A percentile compares a stretch with the other conserved stretches of the same genome.
phyloP scores from a whole-genome alignment of 129 eudicot species.

The Escallonia rubra region DNA sequence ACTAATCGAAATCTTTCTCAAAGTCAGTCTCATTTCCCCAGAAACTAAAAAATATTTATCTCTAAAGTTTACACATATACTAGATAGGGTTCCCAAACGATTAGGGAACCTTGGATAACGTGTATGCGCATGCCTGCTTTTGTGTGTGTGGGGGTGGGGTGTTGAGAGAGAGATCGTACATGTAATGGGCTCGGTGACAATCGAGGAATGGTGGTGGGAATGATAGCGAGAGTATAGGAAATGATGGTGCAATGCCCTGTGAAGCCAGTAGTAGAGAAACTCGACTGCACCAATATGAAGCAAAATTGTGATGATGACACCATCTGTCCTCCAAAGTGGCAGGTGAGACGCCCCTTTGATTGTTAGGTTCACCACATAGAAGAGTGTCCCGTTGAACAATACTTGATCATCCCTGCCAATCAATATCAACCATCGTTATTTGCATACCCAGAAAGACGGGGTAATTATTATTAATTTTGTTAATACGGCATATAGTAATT shows the following conservation, averaged over 20 bases:
- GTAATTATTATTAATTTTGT: too few species aligned
- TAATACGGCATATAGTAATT: too few species aligned
- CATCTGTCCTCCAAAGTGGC: constrained; percentile 62
- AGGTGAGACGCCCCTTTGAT: constrained; percentile 15
- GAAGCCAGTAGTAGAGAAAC: constrained; percentile 69
- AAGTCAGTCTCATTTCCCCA: too few species aligned
- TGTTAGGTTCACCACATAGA: constrained; percentile 24
- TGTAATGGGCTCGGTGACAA: constrained; percentile 75
- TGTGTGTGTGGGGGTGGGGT: too few species aligned
- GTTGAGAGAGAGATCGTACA: constrained; percentile 22
- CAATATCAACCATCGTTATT: too few species aligned
- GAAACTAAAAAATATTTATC: too few species aligned
- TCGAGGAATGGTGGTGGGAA: constrained; percentile 77
- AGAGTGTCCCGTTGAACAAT: constrained; percentile 40
- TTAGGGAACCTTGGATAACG: too few species aligned
- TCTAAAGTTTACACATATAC: too few species aligned
- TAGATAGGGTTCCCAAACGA: too few species aligned
- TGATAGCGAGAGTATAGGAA: constrained; percentile 71
- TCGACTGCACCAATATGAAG: constrained; percentile 59
- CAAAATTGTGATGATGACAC: constrained; percentile 30
- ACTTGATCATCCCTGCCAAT: constrained; percentile 68
- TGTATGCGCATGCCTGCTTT: too few species aligned
- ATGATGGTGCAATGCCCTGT: constrained; percentile 52
- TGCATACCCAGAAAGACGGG: too few species aligned
- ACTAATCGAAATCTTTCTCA: too few species aligned